Evolutionary conservation across 164 flowering plant genomes (phyloP), one percentile per base, ranked within the genome.

Genomic region (Euptelea pleiosperma): DNA sequence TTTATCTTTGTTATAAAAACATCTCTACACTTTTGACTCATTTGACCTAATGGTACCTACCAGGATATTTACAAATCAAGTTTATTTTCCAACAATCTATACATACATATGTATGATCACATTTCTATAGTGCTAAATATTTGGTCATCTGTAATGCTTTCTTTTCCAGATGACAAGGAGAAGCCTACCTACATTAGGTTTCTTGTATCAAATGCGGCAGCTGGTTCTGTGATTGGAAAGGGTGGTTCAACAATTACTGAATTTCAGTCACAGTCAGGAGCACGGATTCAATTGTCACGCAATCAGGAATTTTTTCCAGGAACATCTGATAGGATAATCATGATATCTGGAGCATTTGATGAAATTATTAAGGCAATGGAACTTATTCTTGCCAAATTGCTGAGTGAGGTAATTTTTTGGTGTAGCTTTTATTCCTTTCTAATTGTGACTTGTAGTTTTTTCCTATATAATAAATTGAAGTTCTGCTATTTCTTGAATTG

Each of bases 211-310:
- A 93, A 93, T 80, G 83, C 90, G 26, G 90, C 86, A 55, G 98
- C 98, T 66, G 98, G 98, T 58, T 86, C 96, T 58, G 81, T 93
- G 49, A 93, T 93, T 67, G 98, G 98, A 52, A 93, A 93, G 76
- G 97, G 98, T 62, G 98, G 98, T n/a, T 74, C 94, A 43, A 93
- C 97, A 22, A 90, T 93, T 41, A 86, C 81, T 59, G 98, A 90
- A 34, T 87, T 93, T 60, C 97, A 90, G 70, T 73, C 91, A 25
- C 83, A 82, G 54, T 90, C 98, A 55, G 94, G 92, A 40, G 90
- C 96, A 33, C 73, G 94, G 29, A 86, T 93, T 68, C 96, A 87
- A 62, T 65, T 93, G 69, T 93, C 98, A 40, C 92, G 97, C 62
- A 90, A 79, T 64, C 78, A 83, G 62, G 98, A 93, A 51, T 83